Percentiles rank a stretch among this genome's conserved stretches.
These are phyloP conservation scores for Brasenia schreberi DNA, from an alignment of 164 flowering plant species.

Conservation along the genomic window DNA sequence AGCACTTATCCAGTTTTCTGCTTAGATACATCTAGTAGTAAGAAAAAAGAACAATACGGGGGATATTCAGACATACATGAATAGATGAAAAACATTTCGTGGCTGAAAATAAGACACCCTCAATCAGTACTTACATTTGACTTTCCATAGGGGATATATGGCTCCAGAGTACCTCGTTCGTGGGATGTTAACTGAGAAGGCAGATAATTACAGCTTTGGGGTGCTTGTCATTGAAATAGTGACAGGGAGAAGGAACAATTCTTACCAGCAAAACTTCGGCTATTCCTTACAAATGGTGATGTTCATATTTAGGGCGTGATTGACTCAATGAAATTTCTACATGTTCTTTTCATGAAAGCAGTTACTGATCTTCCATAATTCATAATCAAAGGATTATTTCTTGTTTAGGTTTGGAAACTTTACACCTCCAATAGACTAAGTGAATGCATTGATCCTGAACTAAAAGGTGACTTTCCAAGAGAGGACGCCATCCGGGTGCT, in stretches of 20 bases:
- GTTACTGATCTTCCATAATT: too few species aligned
- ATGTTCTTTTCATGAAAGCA: not conserved
- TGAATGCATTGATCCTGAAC: not conserved
- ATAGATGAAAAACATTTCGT: too few species aligned
- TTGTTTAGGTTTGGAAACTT: not conserved
- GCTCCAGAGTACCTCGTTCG: not conserved
- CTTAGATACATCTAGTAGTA: too few species aligned
- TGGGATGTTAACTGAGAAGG: not conserved
- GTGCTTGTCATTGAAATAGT: not conserved
- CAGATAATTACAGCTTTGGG: not conserved
- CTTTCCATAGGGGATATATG: not conserved
- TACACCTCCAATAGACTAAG: not conserved
- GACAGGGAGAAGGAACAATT: not conserved
- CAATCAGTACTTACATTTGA: not conserved
- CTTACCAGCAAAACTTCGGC: not conserved
- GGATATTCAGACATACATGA: not conserved
- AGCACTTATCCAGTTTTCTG: too few species aligned
- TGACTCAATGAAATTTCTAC: not conserved
- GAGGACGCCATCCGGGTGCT: not conserved
- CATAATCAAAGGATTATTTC: not conserved
- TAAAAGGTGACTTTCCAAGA: not conserved
- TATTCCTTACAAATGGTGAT: not conserved
- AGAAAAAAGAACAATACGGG: too few species aligned
- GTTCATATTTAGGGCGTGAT: not conserved
- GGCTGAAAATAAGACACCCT: not conserved